Evolutionary conservation across 495 filamentous ascomycete species (phyloP).

Genomic region (Xylaria curta): DNA sequence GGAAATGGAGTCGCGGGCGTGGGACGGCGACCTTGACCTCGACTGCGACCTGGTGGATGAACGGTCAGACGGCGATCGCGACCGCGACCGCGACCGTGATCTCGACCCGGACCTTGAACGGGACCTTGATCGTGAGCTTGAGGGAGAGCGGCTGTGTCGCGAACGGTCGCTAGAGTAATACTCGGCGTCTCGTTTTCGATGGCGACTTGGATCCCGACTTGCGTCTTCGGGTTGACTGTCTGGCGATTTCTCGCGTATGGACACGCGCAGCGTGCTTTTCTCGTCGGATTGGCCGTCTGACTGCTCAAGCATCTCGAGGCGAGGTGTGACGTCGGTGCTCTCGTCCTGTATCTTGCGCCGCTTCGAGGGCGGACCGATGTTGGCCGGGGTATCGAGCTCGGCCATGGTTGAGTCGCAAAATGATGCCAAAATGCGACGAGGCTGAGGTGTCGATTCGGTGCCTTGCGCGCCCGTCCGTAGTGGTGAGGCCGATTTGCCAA

Average conservation of each 20-base stretch:
- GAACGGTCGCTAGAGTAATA: slow-evolving; percentile 47
- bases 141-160: slow-evolving; percentile 35
- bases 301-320: slow-evolving; percentile 41
- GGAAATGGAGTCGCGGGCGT: slow-evolving; percentile 36
- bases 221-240: slow-evolving; percentile 29
- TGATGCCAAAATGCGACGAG: slow-evolving; percentile 8
- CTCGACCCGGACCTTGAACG: slow-evolving; percentile 43
- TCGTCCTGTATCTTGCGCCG: slow-evolving; percentile 61
- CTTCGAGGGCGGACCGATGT: slow-evolving; percentile 53
- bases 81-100: slow-evolving; percentile 11
- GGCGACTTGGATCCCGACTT: slow-evolving; percentile 34
- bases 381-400: slow-evolving; percentile 36
- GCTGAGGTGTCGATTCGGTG: not conserved
- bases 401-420: slow-evolving; percentile 41
- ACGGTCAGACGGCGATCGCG: slow-evolving; percentile 31
- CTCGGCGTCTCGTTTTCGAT: slow-evolving; percentile 34
- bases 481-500: not conserved
- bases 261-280: slow-evolving; percentile 41
- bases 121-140: slow-evolving; percentile 40
- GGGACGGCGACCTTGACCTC: slow-evolving; percentile 35
- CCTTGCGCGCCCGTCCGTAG: not conserved
- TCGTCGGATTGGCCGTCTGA: slow-evolving; percentile 8
- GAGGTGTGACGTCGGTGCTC: slow-evolving; percentile 45
- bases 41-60: slow-evolving; percentile 47
- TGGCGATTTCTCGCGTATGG: slow-evolving; percentile 47